Base-by-base conservation (phyloP, 441 rosid genomes). In the Jatropha multifida region DNA sequence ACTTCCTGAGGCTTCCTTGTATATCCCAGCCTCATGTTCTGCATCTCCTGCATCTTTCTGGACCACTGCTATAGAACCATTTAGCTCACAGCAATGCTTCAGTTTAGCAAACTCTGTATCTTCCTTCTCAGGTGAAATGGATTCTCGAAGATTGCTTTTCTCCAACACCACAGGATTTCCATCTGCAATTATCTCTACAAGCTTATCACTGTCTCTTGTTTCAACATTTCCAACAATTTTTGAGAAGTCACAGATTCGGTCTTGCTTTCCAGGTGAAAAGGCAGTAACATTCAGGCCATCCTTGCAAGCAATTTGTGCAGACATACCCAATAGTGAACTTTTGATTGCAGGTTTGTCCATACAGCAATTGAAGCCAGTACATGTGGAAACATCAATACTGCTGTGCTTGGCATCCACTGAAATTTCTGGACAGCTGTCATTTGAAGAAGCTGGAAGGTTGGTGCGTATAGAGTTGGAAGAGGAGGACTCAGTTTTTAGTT, bases 361-460 rank as follows among this genome's bases (percentile, higher is more conserved):
- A 15, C 40, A 42, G 67, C 68, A 42, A 20, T 48, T 61, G 9
- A 48, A 61, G 75, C 48, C 14, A 18, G 12, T 44, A 27, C 5
- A 44, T 60, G n/a, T 41, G 52, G 32, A 61, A 15, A 42, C 37
- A 61, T 46, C 55, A 44, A 10, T 61, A 61, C 15, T 26, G 46
- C 59, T 13, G 32, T 3, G 27, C n/a, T 60, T 72, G 42, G 52
- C 67, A 72, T 60, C 66, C 27, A 4, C 17, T 27, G 66, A 60
- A 3, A 44, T 72, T 27, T 44, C 68, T 42, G 42, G 68, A 18
- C 58, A 72, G 75, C 67, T 72, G 9, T 72, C 68, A 17, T 72
- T 61, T 46, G 75, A 72, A 60, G 75, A 60, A 62, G 59, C 56
- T 72, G 68, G 67, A 46, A 60, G 67, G 44, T 44, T 46, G 11